Base-by-base conservation (phyloP, 129 eudicot genomes). In the Chrysanthemum makinoi region DNA sequence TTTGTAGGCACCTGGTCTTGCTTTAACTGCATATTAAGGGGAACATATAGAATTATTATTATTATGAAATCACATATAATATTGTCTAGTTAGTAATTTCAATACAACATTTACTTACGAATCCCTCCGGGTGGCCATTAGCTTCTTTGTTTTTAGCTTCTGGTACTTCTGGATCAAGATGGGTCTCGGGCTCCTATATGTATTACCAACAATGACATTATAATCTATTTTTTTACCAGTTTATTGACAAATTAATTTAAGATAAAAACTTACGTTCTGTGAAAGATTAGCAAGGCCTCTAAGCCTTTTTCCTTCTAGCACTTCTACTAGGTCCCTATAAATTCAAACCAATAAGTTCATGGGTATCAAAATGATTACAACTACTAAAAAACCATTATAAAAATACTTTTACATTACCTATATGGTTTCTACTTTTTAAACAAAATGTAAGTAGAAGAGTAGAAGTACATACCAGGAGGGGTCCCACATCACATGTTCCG, bases 291-390 rank as follows among this genome's bases (percentile, higher is more conserved):
- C 83, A 79, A 83, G 75, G 73, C 81, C 97, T 88, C 83, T 87
- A 80, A 35, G 86, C 85, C 81, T 74, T 75, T 80, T 88, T 90
- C 50, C 99, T 83, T 76, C 88, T 72, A 70, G 97, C 87, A 83
- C 94, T 87, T 86, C 99, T 87, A 78, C 96, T 85, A 69, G 97
- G 85, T 59, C 57, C 75, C 98, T 94, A 74, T 3, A 5, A 18
- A 62, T 77, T 44, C 59, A 64, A 16, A 28, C 63, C 69, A 55
- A 70, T 43, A 62, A 15, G 65, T 43, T 70, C 30, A 69, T 46
- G 48, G 49, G 50, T 14, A 62, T 26, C 52, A 59, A 9, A 15
- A 10, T 54, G 4, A 16, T 6, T 55, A 67, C 30, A 19, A 66
- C 62, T 4, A 73, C 26, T 30, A 28, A 20, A 39, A 70, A 5